Evolutionary conservation across 495 filamentous ascomycete species (phyloP), one percentile per base, ranked within the genome.

Genomic region (Penicillium maclennaniae): DNA sequence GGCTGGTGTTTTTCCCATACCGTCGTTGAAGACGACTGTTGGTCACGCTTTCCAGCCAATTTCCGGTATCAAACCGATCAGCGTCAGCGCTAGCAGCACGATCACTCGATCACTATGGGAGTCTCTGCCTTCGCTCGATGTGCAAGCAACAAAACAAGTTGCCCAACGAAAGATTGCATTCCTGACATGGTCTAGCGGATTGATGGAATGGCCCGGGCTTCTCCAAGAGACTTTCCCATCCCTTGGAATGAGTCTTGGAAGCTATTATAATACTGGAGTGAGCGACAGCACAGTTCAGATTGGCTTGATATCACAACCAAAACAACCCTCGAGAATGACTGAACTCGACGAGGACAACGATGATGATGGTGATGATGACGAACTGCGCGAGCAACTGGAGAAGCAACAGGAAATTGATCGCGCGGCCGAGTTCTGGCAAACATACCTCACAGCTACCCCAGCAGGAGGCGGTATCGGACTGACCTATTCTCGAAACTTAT

Each of bases 401-500:
- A 63, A 68, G 17, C 54, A 65, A 46, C 53, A 54, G 26, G 40
- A 53, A 20, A 57, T 62, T 19, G 40, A 65, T 51, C 59, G 58
- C 19, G 59, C 65, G 3, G 65, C 60, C 0, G 74, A 75, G 45
- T 48, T 63, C 3, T 77, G 71, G 70, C 61, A 69, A 42, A 58
- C 62, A 0, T 55, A 46, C 8, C 26, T 70, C 17, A 41, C 58
- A 38, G 66, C 65, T 10, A 59, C 60, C 36, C 74, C 74, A 0
- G 43, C 31, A 2, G 58, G 56, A 20, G 68, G 59, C 5, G 64
- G 52, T 16, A 14, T 78, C 16, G 55, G 59, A 7, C 49, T 74
- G 27, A 67, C 19, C 21, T 78, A 78, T 48, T 64, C 68, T 12
- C 67, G 73, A 1, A 78, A 74, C 38, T 44, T 78, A 26, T 78